Evolutionary conservation across 2,329 filamentous ascomycete genomes (phyloP).

Genomic region (Stemphylium vesicarium): DNA sequence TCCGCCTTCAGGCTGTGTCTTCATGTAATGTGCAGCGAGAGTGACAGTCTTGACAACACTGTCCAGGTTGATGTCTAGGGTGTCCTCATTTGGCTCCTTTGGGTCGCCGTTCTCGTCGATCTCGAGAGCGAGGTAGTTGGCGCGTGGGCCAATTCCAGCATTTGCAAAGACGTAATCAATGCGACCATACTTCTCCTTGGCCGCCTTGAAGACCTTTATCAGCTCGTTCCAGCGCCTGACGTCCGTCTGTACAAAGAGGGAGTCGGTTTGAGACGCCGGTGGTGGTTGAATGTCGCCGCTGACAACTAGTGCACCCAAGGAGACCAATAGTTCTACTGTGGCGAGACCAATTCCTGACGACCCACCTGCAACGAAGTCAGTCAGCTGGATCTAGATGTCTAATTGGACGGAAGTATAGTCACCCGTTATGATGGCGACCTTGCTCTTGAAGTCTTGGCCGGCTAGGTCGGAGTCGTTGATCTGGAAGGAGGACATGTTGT

Average conservation of each 20-base stretch:
- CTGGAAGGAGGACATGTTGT: conserved; percentile 28
- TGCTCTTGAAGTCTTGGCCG: conserved; percentile 20
- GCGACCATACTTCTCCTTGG: conserved; percentile 51
- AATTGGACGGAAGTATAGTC: neutral
- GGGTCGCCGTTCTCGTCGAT: conserved; percentile 59
- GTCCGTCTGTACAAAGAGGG: conserved; percentile 45
- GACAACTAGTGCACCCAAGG: conserved; percentile 61
- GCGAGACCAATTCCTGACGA: conserved; percentile 66
- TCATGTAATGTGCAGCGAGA: conserved; percentile 59
- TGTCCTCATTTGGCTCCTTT: conserved; percentile 52
- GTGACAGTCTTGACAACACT: conserved; percentile 59
- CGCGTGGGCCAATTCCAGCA: conserved; percentile 59
- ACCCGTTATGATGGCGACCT: conserved; percentile 32
- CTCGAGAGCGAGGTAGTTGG: conserved; percentile 56
- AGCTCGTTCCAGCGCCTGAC: conserved; percentile 60
- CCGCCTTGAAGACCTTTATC: conserved; percentile 58
- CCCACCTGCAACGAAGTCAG: conserved; percentile 50
- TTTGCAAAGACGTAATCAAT: conserved; percentile 61
- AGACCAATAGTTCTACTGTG: conserved; percentile 59
- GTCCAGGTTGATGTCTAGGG: conserved; percentile 60
- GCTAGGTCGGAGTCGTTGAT: conserved; percentile 28
- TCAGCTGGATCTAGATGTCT: neutral
- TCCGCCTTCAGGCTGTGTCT: conserved; percentile 55
- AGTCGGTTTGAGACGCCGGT: conserved; percentile 18
- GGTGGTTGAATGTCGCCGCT: conserved; percentile 59